Evolutionary conservation across 2,329 filamentous ascomycete genomes (phyloP).

Genomic region (Alternaria viburni): DNA sequence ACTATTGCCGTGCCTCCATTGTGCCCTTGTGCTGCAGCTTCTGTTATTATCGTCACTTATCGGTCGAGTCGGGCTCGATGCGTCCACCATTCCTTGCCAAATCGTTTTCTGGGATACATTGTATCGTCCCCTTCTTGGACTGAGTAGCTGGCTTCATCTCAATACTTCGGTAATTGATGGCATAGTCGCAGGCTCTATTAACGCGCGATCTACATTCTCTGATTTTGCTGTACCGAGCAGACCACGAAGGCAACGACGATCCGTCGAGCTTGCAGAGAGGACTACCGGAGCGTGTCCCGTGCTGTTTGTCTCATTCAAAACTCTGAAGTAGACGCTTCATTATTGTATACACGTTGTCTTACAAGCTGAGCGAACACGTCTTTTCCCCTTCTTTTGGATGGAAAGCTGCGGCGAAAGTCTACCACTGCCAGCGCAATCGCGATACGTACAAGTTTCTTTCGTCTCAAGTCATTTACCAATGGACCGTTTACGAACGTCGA

Average conservation of each 20-base stretch:
- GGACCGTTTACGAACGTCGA: neutral
- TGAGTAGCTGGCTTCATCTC: neutral
- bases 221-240: neutral
- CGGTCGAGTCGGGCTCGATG: neutral
- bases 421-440: neutral
- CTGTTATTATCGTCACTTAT: too few relatives aligned
- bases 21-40: too few relatives aligned
- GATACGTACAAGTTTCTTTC: neutral
- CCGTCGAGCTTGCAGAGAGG: neutral
- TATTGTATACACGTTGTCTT: neutral
- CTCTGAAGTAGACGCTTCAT: neutral
- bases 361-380: neutral
- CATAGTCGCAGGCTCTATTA: neutral
- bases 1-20: too few relatives aligned
- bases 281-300: neutral
- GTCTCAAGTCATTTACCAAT: neutral
- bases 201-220: neutral
- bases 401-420: neutral
- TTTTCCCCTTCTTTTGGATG: neutral
- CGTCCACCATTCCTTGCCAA: neutral
- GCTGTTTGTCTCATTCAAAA: neutral
- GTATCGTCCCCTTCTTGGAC: neutral
- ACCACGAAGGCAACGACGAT: neutral
- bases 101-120: neutral
- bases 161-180: neutral